Percentiles rank a stretch among this genome's conserved stretches.
These are phyloP conservation scores for Cryptococcus jaspeensis DNA, from an alignment of 1,284 basidiomycete genomes.

Conservation along the genomic window DNA sequence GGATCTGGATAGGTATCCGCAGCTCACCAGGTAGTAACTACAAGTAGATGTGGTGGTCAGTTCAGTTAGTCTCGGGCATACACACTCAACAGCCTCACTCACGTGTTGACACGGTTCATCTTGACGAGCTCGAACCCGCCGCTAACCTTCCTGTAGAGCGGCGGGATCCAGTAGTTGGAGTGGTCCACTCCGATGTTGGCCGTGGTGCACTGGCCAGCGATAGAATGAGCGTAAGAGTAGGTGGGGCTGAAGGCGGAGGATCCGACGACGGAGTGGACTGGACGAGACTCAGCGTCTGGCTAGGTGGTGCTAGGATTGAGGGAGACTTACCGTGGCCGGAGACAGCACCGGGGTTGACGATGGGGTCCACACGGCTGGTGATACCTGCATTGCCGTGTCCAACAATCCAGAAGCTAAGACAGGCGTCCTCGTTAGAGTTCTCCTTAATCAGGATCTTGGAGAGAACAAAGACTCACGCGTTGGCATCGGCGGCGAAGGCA, in stretches of 20 bases:
- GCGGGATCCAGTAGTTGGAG: slow-evolving; percentile 31
- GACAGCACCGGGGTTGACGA: slow-evolving; percentile 19
- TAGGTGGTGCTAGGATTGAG: not conserved
- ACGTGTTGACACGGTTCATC: slow-evolving; percentile 25
- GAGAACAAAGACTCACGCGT: too few species aligned
- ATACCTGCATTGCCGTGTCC: slow-evolving; percentile 2
- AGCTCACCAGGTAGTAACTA: slow-evolving; percentile 9
- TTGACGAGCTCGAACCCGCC: slow-evolving; percentile 18
- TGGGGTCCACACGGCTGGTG: slow-evolving; percentile 2
- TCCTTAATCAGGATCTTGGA: too few species aligned
- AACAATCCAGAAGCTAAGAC: slow-evolving; percentile 8
- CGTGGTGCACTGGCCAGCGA: slow-evolving; percentile 25
- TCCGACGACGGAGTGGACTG: slow-evolving; percentile 17
- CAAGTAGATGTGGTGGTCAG: not conserved
- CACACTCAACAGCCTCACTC: not conserved
- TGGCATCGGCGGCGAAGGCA: too few species aligned
- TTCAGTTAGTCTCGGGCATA: not conserved
- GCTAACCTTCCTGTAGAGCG: slow-evolving; percentile 22
- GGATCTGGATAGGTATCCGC: not conserved
- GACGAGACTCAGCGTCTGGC: too few species aligned
- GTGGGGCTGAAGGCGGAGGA: slow-evolving; percentile 15
- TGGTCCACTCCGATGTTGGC: slow-evolving; percentile 23
- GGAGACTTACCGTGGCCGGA: slow-evolving; percentile 22
- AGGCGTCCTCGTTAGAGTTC: too few species aligned
- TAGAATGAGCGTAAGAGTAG: slow-evolving; percentile 10